Evolutionary conservation across 257 asterid species (phyloP).

Genomic region (Apocynum venetum): DNA sequence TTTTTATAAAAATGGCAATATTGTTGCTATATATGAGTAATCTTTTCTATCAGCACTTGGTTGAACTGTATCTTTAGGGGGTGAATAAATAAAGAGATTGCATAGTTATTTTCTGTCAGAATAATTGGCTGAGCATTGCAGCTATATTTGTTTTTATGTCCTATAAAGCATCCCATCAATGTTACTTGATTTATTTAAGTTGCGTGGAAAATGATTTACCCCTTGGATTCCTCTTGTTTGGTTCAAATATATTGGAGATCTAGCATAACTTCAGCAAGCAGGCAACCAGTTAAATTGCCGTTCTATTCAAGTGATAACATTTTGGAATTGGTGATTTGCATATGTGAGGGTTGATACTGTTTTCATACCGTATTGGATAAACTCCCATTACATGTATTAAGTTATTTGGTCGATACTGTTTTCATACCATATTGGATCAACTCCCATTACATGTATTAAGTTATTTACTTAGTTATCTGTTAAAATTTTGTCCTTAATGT

Average conservation of each 20-base stretch:
- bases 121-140: too few relatives aligned
- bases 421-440: background rate
- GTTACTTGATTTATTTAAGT: background rate
- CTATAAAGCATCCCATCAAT: too few relatives aligned
- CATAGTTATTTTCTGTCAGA: too few relatives aligned
- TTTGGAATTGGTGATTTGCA: background rate
- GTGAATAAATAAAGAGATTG: too few relatives aligned
- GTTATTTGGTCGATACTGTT: background rate
- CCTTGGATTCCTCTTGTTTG: too few relatives aligned
- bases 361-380: background rate
- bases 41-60: too few relatives aligned
- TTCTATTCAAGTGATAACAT: background rate
- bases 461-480: background rate
- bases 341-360: background rate
- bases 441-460: background rate
- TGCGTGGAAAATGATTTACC: background rate
- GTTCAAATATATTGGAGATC: background rate
- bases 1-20: too few relatives aligned
- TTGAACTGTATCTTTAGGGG: too few relatives aligned
- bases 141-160: too few relatives aligned
- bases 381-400: background rate
- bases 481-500: background rate
- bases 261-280: background rate
- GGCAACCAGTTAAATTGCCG: background rate
- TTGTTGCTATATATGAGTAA: too few relatives aligned